These are phyloP conservation scores for Notholithocarpus densiflorus DNA, from an alignment of 306 rosid species.

Conservation along the genomic window DNA sequence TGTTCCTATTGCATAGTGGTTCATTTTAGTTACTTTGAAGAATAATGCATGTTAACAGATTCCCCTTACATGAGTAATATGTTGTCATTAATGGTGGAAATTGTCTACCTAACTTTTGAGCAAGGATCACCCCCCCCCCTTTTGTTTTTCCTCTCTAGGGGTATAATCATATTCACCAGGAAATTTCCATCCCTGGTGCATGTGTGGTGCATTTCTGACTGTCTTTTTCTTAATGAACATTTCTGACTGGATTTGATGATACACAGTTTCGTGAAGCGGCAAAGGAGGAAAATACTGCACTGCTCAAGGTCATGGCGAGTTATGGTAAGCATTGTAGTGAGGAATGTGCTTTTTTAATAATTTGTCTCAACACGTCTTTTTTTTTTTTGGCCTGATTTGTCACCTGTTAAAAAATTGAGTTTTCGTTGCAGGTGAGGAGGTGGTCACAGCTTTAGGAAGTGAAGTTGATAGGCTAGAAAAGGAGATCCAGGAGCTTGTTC, in stretches of 20 bases:
- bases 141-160: not conserved
- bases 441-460: conserved; percentile 94
- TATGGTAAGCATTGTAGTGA: conserved; percentile 53
- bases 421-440: conserved; percentile 77
- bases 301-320: conserved; percentile 71
- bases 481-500: conserved; percentile 93
- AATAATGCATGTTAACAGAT: not conserved
- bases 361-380: conserved; percentile 4
- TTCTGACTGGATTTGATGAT: conserved; percentile 6
- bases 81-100: no score
- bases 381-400: no score
- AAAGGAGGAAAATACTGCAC: conserved; percentile 42
- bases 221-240: no score
- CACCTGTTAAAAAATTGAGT: not conserved
- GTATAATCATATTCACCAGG: not conserved
- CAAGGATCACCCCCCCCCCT: no score
- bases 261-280: conserved; percentile 73
- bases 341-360: not conserved
- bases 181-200: not conserved
- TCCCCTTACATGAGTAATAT: not conserved
- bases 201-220: not conserved
- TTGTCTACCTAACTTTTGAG: no score
- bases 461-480: conserved; percentile 93
- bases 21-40: not conserved
- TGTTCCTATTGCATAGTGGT: not conserved